Evolutionary conservation across 805 yeast genomes (phyloP), one percentile per base, ranked within the genome.

Genomic region (Candida patagonica): DNA sequence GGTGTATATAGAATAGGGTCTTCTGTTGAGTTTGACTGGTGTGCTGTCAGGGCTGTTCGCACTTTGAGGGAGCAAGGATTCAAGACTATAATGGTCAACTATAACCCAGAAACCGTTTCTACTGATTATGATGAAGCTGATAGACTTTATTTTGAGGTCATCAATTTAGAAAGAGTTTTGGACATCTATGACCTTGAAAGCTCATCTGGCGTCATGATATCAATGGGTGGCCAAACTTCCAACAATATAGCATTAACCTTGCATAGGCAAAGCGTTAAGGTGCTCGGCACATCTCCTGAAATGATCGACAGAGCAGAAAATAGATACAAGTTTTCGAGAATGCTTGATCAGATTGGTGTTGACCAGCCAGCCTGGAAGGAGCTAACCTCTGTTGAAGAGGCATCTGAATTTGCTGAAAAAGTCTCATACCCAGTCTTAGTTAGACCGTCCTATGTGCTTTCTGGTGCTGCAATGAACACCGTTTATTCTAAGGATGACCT

Each of bases 301-400:
- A 87, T 86, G 95, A 92, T 89, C 62, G 98, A 89, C 59, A 78
- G 94, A 46, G 98, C 98, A 48, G 98, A 89, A 71, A 88, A 89
- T 68, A 78, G 98, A 68, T 88, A 86, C 74, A 89, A 92, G 69
- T 89, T 89, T 70, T 86, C 96, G 32, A 84, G 96, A 66, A 87
- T 89, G 94, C 73, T 89, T 67, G 98, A 89, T 65, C 76, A 76
- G 51, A 89, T 89, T 56, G 95, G 94, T 42, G 96, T 89, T 48
- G 98, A 89, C 66, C 98, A 89, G 67, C 98, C 98, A 32, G 95
- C 96, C 27, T 89, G 98, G 98, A 89, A 88, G 64, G 98, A 89
- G 65, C 74, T 89, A 54, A 87, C 97, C 26, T 84, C 95, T 19
- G 71, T 86, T 43, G 85, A 72, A 29, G 97, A 89, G 63, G 97